Conservation (phyloP, 2,329 filamentous ascomycete species). For the Ilyonectria robusta region DNA sequence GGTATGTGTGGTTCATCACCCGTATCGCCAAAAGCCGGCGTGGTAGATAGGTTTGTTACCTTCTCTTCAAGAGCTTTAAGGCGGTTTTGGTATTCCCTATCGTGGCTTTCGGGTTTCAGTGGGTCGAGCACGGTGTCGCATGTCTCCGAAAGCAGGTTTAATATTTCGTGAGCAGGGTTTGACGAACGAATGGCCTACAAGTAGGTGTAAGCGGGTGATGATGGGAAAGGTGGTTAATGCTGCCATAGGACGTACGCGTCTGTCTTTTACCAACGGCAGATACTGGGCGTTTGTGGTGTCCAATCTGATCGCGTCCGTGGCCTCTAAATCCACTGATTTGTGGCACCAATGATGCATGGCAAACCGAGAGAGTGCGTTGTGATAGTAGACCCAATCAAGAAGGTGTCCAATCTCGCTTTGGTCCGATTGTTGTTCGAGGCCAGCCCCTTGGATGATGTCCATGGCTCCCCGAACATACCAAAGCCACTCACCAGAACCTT, state of each 20-base stretch:
- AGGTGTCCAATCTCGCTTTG: slow-evolving; percentile 18
- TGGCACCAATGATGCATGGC: slow-evolving; percentile 38
- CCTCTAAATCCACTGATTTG: neutral
- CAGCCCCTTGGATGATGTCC: slow-evolving; percentile 31
- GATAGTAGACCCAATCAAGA: slow-evolving; percentile 42
- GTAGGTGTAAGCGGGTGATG: neutral
- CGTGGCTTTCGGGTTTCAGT: slow-evolving; percentile 25
- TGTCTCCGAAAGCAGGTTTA: slow-evolving; percentile 35
- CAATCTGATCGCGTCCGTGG: neutral
- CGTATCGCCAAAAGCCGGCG: neutral
- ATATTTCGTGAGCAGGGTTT: slow-evolving; percentile 32
- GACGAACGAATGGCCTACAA: slow-evolving; percentile 20
- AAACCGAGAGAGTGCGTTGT: slow-evolving; percentile 37
- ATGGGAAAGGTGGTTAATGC: neutral
- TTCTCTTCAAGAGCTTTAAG: slow-evolving; percentile 28
- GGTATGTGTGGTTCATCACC: neutral
- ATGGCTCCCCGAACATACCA: slow-evolving; percentile 38
- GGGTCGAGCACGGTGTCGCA: slow-evolving; percentile 32
- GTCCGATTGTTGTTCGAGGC: slow-evolving; percentile 3
- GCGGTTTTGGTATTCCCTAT: slow-evolving; percentile 24
- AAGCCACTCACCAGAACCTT: slow-evolving; percentile 40
- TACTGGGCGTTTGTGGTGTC: neutral
- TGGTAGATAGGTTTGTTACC: slow-evolving; percentile 6
- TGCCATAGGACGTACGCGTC: slow-evolving; percentile 14
- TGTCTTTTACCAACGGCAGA: slow-evolving; percentile 10